phyloP scores from a whole-genome alignment of 139 green algal species.

The Chlorella ohadii region DNA sequence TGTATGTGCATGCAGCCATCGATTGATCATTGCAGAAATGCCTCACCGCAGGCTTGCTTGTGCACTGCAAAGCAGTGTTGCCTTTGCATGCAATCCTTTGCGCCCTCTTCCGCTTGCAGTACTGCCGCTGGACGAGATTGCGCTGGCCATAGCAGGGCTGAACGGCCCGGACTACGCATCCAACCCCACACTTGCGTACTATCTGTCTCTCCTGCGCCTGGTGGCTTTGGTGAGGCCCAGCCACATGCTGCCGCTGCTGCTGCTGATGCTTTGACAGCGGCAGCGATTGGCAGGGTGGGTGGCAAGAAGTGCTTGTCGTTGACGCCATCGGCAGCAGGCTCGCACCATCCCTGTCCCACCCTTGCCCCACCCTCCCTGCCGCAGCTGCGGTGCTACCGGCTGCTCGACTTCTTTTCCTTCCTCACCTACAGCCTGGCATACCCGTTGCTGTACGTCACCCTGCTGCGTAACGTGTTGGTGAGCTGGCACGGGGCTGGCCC shows the following conservation, averaged over 20 bases:
- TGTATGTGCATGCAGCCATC: no score
- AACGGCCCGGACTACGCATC: slow-evolving; percentile 17
- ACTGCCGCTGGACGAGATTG: slow-evolving; percentile 39
- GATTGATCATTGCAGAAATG: no score
- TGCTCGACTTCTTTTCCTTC: slow-evolving; percentile 39
- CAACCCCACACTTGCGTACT: slow-evolving; percentile 12
- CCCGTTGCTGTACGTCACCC: slow-evolving; percentile 30
- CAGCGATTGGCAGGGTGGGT: background rate
- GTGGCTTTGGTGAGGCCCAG: slow-evolving; percentile 25
- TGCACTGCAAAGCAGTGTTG: background rate
- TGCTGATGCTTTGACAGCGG: no score
- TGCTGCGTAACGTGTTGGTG: slow-evolving; percentile 36
- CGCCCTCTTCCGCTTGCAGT: no score
- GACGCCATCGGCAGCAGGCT: no score
- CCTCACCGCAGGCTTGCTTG: no score
- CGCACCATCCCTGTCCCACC: no score
- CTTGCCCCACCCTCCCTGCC: no score
- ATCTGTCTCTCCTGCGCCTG: slow-evolving; percentile 26
- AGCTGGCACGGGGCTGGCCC: background rate
- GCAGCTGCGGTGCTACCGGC: slow-evolving; percentile 43
- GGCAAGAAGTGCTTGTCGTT: no score
- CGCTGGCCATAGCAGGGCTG: slow-evolving; percentile 32
- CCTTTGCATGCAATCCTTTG: background rate
- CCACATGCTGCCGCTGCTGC: no score
- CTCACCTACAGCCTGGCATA: slow-evolving; percentile 35